phyloP scores from a whole-genome alignment of 345 rosid species.

The Adansonia digitata region DNA sequence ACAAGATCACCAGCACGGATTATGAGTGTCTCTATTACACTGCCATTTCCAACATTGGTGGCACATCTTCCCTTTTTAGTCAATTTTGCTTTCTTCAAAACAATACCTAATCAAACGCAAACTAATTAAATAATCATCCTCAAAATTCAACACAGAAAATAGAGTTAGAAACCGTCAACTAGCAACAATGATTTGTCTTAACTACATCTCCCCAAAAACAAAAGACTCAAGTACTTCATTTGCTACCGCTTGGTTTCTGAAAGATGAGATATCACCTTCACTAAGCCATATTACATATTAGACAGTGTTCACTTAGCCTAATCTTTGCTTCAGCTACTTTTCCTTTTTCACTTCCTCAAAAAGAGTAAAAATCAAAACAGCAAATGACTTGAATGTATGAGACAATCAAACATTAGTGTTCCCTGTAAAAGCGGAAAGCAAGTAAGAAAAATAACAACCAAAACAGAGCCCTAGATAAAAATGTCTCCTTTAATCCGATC shows the following conservation, averaged over 20 bases:
- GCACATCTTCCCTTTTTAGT: conserved; percentile 60
- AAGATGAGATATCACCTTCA: neutral
- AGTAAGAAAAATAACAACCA: neutral
- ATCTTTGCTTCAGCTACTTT: neutral
- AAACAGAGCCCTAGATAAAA: neutral
- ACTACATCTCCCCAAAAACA: neutral
- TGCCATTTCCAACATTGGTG: conserved; percentile 51
- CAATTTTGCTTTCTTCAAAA: conserved; percentile 77
- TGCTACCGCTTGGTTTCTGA: neutral
- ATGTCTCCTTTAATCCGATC: conserved; percentile 1
- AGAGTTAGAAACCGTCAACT: neutral
- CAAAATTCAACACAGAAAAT: neutral
- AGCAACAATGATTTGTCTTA: neutral
- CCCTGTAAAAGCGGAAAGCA: neutral
- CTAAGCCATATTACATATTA: neutral
- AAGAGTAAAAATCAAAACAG: neutral
- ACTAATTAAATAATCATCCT: neutral
- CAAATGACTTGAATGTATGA: neutral
- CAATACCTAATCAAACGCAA: conserved; percentile 47
- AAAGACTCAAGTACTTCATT: neutral
- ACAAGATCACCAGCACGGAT: conserved; percentile 63
- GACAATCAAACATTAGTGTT: neutral
- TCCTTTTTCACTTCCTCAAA: neutral
- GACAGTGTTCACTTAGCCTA: neutral
- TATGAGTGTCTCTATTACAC: conserved; percentile 60